phyloP scores from a whole-genome alignment of 768 basidiomycete genomes.

The Tricholoma furcatifolium region DNA sequence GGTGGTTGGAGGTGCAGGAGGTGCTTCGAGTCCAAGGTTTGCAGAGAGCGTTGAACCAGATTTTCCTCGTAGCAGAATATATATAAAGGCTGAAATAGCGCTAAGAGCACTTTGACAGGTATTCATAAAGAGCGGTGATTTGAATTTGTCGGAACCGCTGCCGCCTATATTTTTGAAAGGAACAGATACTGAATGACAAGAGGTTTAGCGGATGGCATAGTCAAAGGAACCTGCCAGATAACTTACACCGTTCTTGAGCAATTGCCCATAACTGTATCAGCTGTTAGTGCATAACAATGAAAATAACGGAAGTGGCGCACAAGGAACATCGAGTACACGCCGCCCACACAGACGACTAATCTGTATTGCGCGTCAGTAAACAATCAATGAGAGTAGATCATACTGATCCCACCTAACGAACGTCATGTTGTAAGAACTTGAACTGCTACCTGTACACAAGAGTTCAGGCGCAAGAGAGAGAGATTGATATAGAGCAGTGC shows the following conservation, averaged over 20 bases:
- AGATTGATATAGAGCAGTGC: not conserved
- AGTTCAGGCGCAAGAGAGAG: not conserved
- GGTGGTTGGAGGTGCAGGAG: constrained; percentile 23
- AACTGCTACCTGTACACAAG: not conserved
- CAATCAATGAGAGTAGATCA: not conserved
- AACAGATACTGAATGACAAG: constrained; percentile 61
- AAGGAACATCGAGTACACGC: constrained; percentile 93
- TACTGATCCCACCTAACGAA: constrained; percentile 19
- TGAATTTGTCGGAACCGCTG: constrained; percentile 67
- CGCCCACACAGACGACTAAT: constrained; percentile 73
- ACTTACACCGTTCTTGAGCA: constrained; percentile 89
- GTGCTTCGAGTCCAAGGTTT: constrained; percentile 58
- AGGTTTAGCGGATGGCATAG: not conserved
- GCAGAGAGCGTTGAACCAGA: constrained; percentile 50
- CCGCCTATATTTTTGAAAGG: constrained; percentile 76
- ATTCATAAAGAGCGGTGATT: constrained; percentile 81
- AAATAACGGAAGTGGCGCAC: constrained; percentile 40
- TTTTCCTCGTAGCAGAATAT: constrained; percentile 65
- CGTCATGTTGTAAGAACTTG: constrained; percentile 19
- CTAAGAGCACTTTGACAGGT: constrained; percentile 83
- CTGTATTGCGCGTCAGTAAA: constrained; percentile 31
- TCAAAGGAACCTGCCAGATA: not conserved
- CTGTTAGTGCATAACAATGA: not conserved
- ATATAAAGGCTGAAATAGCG: constrained; percentile 72
- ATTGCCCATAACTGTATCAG: constrained; percentile 76